Percentiles rank a stretch among this genome's conserved stretches.
Conservation (phyloP, 306 rosid genomes). For the Hippophae gyantsensis region DNA sequence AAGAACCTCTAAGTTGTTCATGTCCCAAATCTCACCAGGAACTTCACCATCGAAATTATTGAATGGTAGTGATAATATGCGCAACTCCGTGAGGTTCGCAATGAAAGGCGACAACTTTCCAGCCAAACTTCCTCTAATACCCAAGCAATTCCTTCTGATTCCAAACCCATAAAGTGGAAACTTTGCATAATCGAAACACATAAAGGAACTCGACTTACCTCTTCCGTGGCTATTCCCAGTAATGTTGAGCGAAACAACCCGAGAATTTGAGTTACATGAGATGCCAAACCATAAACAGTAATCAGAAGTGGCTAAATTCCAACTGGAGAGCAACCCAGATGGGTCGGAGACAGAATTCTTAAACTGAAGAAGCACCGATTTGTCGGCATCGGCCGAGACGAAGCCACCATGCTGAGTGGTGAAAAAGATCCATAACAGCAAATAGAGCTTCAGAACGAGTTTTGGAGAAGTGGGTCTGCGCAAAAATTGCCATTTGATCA, state of each 20-base stretch:
- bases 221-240: slow-evolving; percentile 41
- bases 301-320: slow-evolving; percentile 28
- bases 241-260: slow-evolving; percentile 63
- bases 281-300: slow-evolving; percentile 65
- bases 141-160: neutral
- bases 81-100: slow-evolving; percentile 54
- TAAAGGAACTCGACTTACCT: slow-evolving; percentile 19
- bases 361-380: slow-evolving; percentile 58
- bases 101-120: slow-evolving; percentile 51
- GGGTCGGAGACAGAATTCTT: slow-evolving; percentile 61
- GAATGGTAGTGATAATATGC: slow-evolving; percentile 58
- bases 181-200: slow-evolving; percentile 35
- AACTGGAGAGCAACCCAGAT: slow-evolving; percentile 43
- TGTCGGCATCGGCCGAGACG: slow-evolving; percentile 37
- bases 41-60: slow-evolving; percentile 54
- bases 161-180: slow-evolving; percentile 78
- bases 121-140: slow-evolving; percentile 32
- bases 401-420: slow-evolving; percentile 12
- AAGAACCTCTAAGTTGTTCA: slow-evolving; percentile 68
- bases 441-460: slow-evolving; percentile 17
- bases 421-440: slow-evolving; percentile 16
- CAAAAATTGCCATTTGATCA: slow-evolving; percentile 35
- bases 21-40: slow-evolving; percentile 51
- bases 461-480: slow-evolving; percentile 7
- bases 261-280: slow-evolving; percentile 43